These are phyloP conservation scores for Paramecium tetraurelia DNA, from an alignment of 73 alveolate genomes.

Conservation along the genomic window DNA sequence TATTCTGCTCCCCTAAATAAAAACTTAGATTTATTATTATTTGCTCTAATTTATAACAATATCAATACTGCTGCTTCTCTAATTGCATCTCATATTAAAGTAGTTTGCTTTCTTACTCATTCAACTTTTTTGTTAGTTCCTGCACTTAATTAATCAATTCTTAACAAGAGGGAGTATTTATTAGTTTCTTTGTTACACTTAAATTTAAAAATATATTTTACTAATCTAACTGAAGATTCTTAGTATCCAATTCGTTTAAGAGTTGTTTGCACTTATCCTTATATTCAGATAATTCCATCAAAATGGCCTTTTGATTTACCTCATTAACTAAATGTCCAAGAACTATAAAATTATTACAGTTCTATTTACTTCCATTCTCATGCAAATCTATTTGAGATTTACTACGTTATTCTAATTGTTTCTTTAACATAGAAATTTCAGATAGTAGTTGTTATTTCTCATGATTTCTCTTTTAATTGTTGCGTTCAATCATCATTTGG, in stretches of 20 bases:
- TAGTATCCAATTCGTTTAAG: background rate
- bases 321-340: slow-evolving; percentile 36
- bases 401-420: slow-evolving; percentile 21
- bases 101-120: background rate
- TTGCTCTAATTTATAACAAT: background rate
- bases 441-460: background rate
- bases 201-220: background rate
- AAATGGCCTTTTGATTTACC: background rate
- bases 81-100: background rate
- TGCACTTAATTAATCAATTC: background rate
- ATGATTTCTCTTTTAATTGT: slow-evolving; percentile 23
- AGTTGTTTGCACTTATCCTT: slow-evolving; percentile 7
- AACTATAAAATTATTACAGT: background rate
- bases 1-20: slow-evolving; percentile 1
- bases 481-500: background rate
- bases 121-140: background rate
- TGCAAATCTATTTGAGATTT: slow-evolving; percentile 24
- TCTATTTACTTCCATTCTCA: background rate
- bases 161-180: background rate
- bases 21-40: slow-evolving; percentile 1
- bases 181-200: slow-evolving; percentile 32
- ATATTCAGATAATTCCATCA: background rate
- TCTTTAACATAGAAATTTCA: background rate
- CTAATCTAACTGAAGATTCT: slow-evolving; percentile 39
- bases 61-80: background rate